Conservation (phyloP, 1,139 yeast species). For the Protomyces gravidus region DNA sequence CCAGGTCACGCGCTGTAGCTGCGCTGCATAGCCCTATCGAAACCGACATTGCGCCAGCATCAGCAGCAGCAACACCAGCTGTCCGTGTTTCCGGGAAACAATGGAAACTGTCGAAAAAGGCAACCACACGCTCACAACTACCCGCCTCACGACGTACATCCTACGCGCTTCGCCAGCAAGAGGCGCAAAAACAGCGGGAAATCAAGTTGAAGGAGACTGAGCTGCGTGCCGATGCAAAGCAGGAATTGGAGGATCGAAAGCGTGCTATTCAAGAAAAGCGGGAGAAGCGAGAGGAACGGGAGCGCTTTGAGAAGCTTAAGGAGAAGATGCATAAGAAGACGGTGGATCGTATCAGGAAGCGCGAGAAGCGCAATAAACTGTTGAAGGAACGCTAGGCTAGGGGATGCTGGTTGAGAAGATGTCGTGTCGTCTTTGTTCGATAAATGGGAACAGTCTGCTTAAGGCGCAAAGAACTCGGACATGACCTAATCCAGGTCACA, state of each 20-base stretch:
- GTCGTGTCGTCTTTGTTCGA: too few species aligned
- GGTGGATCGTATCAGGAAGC: slow-evolving; percentile 17
- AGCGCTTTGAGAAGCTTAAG: slow-evolving; percentile 25
- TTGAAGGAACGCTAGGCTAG: slow-evolving; percentile 22
- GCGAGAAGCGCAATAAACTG: slow-evolving; percentile 26
- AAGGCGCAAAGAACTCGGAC: too few species aligned
- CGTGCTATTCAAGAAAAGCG: slow-evolving; percentile 19
- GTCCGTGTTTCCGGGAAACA: slow-evolving; percentile 24
- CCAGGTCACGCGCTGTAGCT: slow-evolving; percentile 18
- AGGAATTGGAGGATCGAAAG: slow-evolving; percentile 22
- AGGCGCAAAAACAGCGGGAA: slow-evolving; percentile 10
- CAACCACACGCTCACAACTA: slow-evolving; percentile 21
- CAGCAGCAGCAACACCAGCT: slow-evolving; percentile 1
- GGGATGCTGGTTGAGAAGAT: too few species aligned
- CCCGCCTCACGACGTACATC: slow-evolving; percentile 17
- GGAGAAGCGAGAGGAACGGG: slow-evolving; percentile 25
- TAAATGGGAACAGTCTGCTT: too few species aligned
- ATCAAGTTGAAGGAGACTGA: slow-evolving; percentile 23
- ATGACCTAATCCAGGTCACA: too few species aligned
- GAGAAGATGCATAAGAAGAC: slow-evolving; percentile 27
- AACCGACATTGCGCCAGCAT: slow-evolving; percentile 1
- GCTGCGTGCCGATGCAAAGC: slow-evolving; percentile 17
- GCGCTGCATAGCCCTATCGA: neutral
- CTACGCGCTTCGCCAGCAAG: slow-evolving; percentile 15
- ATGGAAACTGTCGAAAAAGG: slow-evolving; percentile 16